These are phyloP conservation scores for Echeveria elegans DNA, from an alignment of 164 flowering plant genomes.

Conservation along the genomic window DNA sequence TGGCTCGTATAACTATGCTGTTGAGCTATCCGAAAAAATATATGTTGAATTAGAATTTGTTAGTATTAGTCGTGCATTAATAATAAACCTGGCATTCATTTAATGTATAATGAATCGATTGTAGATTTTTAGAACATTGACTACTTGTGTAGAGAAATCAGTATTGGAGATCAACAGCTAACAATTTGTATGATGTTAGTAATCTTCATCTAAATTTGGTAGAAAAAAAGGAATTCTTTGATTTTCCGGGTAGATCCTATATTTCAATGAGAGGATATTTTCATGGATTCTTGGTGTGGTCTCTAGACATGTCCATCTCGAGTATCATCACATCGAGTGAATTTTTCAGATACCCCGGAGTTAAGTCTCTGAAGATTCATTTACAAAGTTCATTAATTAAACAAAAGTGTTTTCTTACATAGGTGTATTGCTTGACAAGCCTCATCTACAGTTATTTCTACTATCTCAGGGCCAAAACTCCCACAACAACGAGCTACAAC, in stretches of 20 bases:
- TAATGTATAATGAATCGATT: too few relatives aligned
- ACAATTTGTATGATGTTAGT: too few relatives aligned
- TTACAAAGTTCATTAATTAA: neutral
- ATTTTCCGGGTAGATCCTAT: neutral
- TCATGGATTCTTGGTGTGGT: neutral
- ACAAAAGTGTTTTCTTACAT: neutral
- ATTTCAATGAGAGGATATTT: neutral
- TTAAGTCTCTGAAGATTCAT: neutral
- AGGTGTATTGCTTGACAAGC: neutral
- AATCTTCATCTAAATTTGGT: too few relatives aligned
- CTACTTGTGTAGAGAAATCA: too few relatives aligned
- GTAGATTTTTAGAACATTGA: too few relatives aligned
- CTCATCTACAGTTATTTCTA: neutral
- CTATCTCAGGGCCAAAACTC: neutral
- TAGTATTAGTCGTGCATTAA: too few relatives aligned
- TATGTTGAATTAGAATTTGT: too few relatives aligned
- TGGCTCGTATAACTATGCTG: too few relatives aligned
- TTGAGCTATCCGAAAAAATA: too few relatives aligned
- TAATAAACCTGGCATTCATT: too few relatives aligned
- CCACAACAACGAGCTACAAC: slow-evolving; percentile 23
- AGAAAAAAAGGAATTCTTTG: neutral
- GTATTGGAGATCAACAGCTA: too few relatives aligned
- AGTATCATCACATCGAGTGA: neutral
- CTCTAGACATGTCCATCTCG: neutral
- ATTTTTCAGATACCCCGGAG: neutral